Conservation (phyloP, 2,329 filamentous ascomycete species). For the Teratosphaeria zuluensis region DNA sequence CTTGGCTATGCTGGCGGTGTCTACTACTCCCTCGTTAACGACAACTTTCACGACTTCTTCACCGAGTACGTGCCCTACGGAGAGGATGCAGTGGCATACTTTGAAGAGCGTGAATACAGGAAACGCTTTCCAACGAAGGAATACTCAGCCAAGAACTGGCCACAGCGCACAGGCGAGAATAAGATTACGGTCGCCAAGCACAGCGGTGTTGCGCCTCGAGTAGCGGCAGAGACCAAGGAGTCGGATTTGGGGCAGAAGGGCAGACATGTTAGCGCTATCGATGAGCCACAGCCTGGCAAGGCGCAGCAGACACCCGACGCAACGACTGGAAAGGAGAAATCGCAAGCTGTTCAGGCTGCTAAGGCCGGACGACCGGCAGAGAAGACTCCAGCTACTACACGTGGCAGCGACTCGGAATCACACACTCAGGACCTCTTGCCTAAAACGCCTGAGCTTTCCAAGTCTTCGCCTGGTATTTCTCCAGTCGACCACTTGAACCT, state of each 20-base stretch:
- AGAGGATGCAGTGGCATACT: constrained; percentile 87
- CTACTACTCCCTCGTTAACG: constrained; percentile 84
- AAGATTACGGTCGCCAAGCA: constrained; percentile 75
- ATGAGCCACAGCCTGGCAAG: constrained; percentile 37
- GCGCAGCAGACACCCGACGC: constrained; percentile 10
- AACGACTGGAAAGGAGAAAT: constrained; percentile 12
- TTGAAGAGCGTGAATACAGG: constrained; percentile 89
- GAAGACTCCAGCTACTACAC: background rate
- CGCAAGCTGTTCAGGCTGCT: constrained; percentile 21
- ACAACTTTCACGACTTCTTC: constrained; percentile 99
- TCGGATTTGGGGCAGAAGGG: constrained; percentile 33
- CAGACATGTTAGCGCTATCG: constrained; percentile 53
- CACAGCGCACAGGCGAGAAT: constrained; percentile 47
- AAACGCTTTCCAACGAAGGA: constrained; percentile 62
- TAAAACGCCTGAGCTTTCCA: constrained; percentile 3
- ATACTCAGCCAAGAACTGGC: constrained; percentile 32
- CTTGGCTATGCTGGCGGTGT: constrained; percentile 79
- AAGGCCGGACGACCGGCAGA: constrained; percentile 11
- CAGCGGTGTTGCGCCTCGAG: constrained; percentile 74
- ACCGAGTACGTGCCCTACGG: constrained; percentile 93
- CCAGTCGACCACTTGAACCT: constrained; percentile 72
- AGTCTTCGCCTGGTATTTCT: constrained; percentile 9
- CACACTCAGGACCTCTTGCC: background rate
- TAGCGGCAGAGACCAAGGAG: constrained; percentile 51
- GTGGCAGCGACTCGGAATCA: background rate